These are phyloP conservation scores for Colletotrichum salicis DNA, from an alignment of 2,329 filamentous ascomycete species.

Conservation along the genomic window DNA sequence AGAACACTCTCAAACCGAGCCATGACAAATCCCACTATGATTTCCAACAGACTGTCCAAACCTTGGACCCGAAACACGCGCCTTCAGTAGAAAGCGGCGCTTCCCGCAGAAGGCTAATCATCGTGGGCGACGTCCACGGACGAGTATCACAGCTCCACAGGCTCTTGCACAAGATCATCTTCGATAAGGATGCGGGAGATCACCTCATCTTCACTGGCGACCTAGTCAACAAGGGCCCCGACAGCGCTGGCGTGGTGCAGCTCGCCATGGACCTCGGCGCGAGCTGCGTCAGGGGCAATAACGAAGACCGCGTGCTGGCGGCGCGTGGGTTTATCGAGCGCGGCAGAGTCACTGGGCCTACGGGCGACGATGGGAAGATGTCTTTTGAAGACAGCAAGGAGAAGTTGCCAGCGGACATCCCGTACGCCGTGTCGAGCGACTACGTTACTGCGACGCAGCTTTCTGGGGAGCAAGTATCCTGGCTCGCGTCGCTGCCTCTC, in stretches of 20 bases:
- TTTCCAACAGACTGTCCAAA: not conserved
- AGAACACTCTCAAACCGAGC: not conserved
- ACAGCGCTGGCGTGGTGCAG: slow-evolving; percentile 80
- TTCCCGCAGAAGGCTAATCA: not conserved
- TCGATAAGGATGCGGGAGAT: not conserved
- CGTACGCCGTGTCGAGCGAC: not conserved
- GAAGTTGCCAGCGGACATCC: not conserved
- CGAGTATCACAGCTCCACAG: not conserved
- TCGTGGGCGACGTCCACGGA: not conserved
- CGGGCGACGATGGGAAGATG: not conserved
- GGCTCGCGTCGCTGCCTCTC: not conserved
- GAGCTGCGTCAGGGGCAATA: slow-evolving; percentile 87
- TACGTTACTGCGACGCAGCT: not conserved
- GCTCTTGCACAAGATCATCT: not conserved
- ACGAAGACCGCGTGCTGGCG: slow-evolving; percentile 87
- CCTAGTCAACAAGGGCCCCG: slow-evolving; percentile 85
- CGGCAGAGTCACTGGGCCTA: slow-evolving; percentile 35
- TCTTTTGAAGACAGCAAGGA: not conserved
- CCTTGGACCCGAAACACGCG: not conserved
- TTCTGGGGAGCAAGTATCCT: not conserved
- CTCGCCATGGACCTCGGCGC: slow-evolving; percentile 79
- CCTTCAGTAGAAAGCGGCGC: not conserved
- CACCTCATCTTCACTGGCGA: slow-evolving; percentile 46
- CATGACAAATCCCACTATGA: not conserved
- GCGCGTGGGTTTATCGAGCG: slow-evolving; percentile 59